phyloP scores from a whole-genome alignment of 345 rosid genomes.

The Durio zibethinus region DNA sequence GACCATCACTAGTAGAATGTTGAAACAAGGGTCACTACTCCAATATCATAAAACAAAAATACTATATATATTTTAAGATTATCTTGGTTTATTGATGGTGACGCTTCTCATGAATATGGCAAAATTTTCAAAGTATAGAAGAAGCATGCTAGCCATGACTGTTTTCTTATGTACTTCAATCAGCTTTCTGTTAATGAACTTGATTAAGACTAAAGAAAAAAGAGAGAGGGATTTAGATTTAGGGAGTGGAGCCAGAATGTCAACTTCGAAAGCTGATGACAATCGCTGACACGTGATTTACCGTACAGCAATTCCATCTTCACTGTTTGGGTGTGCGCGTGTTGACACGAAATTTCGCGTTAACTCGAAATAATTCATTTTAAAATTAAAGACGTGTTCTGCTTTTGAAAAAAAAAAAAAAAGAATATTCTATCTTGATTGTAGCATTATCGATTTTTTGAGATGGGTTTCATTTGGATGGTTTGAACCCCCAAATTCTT shows the following conservation, averaged over 20 bases:
- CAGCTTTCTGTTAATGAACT: neutral
- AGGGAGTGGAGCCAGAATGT: neutral
- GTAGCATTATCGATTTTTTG: neutral
- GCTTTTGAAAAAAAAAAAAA: too few relatives aligned
- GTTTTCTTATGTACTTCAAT: too few relatives aligned
- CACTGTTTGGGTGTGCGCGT: too few relatives aligned
- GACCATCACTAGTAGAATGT: neutral
- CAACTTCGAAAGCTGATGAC: neutral
- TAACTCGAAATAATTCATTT: too few relatives aligned
- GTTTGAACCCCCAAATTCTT: too few relatives aligned
- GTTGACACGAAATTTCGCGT: too few relatives aligned
- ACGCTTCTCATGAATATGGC: neutral
- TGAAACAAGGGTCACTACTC: conserved; percentile 6
- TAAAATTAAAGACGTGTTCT: too few relatives aligned
- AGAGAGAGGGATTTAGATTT: neutral
- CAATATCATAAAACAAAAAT: neutral
- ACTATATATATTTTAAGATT: neutral
- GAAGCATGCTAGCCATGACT: neutral
- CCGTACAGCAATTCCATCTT: neutral
- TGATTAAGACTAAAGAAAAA: neutral
- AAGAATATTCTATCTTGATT: neutral
- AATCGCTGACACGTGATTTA: conserved; percentile 5
- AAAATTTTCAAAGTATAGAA: neutral
- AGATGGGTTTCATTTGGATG: neutral
- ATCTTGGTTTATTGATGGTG: neutral